Percentiles rank a stretch among this genome's conserved stretches.
These are phyloP conservation scores for Cytospora piceae DNA, from an alignment of 2,329 filamentous ascomycete species.

Conservation along the genomic window DNA sequence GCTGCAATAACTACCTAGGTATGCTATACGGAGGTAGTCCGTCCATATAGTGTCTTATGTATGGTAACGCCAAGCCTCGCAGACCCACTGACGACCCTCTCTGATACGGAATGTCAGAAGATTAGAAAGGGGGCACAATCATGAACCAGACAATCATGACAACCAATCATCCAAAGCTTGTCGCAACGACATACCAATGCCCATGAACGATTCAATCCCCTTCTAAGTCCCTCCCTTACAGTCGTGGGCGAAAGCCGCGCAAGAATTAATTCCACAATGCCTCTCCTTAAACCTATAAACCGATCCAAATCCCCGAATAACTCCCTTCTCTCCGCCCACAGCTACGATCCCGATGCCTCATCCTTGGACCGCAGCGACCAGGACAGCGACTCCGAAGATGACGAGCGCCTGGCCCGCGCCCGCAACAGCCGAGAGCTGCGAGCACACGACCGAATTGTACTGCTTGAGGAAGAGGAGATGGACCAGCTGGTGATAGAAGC, in stretches of 20 bases:
- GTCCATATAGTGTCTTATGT: background rate
- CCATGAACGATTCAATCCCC: constrained; percentile 14
- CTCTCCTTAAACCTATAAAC: constrained; percentile 28
- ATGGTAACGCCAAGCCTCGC: constrained; percentile 20
- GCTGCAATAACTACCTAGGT: background rate
- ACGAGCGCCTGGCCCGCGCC: constrained; percentile 66
- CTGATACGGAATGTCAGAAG: constrained; percentile 19
- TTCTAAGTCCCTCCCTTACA: constrained; percentile 16
- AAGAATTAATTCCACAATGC: constrained; percentile 25
- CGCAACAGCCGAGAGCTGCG: constrained; percentile 72
- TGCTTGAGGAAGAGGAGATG: constrained; percentile 76
- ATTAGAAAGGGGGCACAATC: constrained; percentile 21
- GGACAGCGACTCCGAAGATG: constrained; percentile 77
- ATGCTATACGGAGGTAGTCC: background rate
- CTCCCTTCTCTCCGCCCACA: constrained; percentile 64
- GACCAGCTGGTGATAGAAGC: constrained; percentile 62
- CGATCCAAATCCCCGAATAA: constrained; percentile 30
- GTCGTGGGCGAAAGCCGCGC: constrained; percentile 27
- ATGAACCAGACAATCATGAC: constrained; percentile 9
- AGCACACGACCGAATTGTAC: constrained; percentile 69
- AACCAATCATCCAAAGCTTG: constrained; percentile 16
- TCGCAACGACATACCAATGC: constrained; percentile 21
- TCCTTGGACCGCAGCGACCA: constrained; percentile 69
- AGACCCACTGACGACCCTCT: constrained; percentile 20
- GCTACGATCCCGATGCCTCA: constrained; percentile 70